Conservation (phyloP, 768 basidiomycete genomes). For the Hygrophoropsis aurantiaca region DNA sequence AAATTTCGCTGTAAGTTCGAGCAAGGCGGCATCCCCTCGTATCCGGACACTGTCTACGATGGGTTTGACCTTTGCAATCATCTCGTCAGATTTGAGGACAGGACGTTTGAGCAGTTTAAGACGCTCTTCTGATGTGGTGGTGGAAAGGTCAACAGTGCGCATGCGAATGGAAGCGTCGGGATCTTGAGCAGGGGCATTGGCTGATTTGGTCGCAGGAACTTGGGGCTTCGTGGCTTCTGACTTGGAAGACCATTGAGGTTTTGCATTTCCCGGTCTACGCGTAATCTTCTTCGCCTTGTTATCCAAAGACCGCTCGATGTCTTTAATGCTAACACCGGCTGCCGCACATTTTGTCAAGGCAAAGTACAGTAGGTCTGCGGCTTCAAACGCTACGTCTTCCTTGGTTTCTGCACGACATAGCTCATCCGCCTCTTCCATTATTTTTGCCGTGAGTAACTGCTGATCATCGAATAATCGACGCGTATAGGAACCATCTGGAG, state of each 20-base stretch:
- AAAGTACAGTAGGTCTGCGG: conserved; percentile 94
- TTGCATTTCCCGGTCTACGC: conserved; percentile 88
- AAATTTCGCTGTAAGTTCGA: conserved; percentile 90
- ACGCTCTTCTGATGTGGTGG: conserved; percentile 51
- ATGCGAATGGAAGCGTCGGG: conserved; percentile 63
- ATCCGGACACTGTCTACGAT: conserved; percentile 86
- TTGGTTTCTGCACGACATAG: conserved; percentile 79
- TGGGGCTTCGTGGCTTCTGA: conserved; percentile 12
- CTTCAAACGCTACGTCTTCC: conserved; percentile 90
- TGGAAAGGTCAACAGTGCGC: conserved; percentile 66
- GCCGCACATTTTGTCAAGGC: conserved; percentile 81
- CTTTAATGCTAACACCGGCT: conserved; percentile 76
- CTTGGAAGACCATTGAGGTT: conserved; percentile 65
- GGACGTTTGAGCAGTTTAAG: conserved; percentile 79
- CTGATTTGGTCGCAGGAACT: conserved; percentile 27
- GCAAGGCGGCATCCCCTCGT: conserved; percentile 83
- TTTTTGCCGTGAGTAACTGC: conserved; percentile 84
- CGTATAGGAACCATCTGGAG: conserved; percentile 93
- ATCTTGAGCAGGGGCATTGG: conserved; percentile 25
- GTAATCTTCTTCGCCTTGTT: conserved; percentile 84
- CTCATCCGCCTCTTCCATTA: conserved; percentile 98
- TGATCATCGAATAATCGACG: conserved; percentile 80
- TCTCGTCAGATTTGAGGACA: conserved; percentile 65
- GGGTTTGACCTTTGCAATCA: conserved; percentile 86
- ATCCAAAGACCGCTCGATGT: conserved; percentile 84